phyloP scores from a whole-genome alignment of 2,329 filamentous ascomycete species.

The Diplodia intermedia region DNA sequence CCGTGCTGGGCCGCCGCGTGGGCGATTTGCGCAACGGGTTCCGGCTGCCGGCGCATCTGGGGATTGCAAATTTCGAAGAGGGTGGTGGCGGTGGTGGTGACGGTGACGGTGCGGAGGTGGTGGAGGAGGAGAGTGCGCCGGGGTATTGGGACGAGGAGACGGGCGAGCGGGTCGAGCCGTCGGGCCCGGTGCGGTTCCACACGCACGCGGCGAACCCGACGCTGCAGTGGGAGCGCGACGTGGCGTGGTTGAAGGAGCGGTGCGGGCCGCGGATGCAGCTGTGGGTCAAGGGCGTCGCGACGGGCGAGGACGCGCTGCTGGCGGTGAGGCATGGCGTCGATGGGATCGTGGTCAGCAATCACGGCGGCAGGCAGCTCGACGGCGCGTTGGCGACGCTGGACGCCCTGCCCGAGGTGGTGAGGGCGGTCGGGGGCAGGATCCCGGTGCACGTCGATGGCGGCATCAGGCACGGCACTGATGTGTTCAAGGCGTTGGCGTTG shows the following conservation, averaged over 20 bases:
- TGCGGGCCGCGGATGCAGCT: slow-evolving; percentile 35
- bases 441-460: slow-evolving; percentile 67
- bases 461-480: slow-evolving; percentile 66
- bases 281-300: slow-evolving; percentile 42
- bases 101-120: slow-evolving; percentile 67
- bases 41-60: slow-evolving; percentile 34
- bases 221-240: slow-evolving; percentile 55
- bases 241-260: slow-evolving; percentile 56
- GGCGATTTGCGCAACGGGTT: slow-evolving; percentile 57
- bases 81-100: slow-evolving; percentile 56
- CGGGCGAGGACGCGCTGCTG: slow-evolving; percentile 50
- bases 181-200: background rate
- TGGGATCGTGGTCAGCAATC: slow-evolving; percentile 48
- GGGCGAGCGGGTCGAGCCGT: slow-evolving; percentile 49
- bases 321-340: slow-evolving; percentile 51
- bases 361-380: slow-evolving; percentile 64
- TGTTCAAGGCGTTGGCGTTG: slow-evolving; percentile 64
- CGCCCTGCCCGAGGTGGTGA: slow-evolving; percentile 51
- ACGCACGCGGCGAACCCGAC: slow-evolving; percentile 29
- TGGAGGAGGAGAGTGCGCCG: slow-evolving; percentile 72
- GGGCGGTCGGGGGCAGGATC: slow-evolving; percentile 54
- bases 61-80: background rate
- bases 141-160: slow-evolving; percentile 63
- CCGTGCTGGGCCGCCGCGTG: slow-evolving; percentile 63
- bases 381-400: slow-evolving; percentile 62